Base-by-base conservation (phyloP, 1,284 basidiomycete species). In the Cystobasidium sp. region DNA sequence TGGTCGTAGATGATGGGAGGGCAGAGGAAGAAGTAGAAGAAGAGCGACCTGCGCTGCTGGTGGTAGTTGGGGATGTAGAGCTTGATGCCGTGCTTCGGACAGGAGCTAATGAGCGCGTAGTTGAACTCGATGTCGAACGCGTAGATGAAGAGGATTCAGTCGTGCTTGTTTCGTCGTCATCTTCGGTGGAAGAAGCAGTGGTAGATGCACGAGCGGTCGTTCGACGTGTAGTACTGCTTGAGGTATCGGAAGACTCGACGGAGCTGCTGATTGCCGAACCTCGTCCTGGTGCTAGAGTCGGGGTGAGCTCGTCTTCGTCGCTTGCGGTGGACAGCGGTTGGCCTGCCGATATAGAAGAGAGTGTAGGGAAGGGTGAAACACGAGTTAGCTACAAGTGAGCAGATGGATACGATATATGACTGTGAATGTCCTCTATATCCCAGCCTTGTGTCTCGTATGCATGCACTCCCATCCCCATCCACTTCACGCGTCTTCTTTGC, bases 21-120 rank as follows among this genome's bases (percentile, higher is more conserved):
- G 31, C 31, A 37, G 62, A 55, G 10, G 52, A 41, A 46, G 61
- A 43, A 39, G 69, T 31, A 7, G 67, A 37, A 6, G 46, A 7
- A 24, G 59, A 63, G 16, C 49, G 59, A 18, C 47, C 59, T 20
- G 69, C 46, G 61, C 59, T 63, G 61, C 59, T 63, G 16, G 41
- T 49, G 12, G 59, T 9, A 18, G 59, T 43, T 55, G 58, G 10
- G 18, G 44, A 3, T 18, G 51, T 37, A 9, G 69, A 63, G 69
- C 69, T 71, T 6, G 69, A 51, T 6, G 69, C 41, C 8, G 61
- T 22, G 14, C 59, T 41, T 18, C 49, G 51, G 18, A 61, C 51
- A 22, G 49, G 46, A 5, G 59, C 62, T 31, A 64, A 24, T 16
- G 55, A 58, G 24, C 49, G 64, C 16, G 64, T 44, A 22, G 22